phyloP scores from a whole-genome alignment of 805 yeast species.

The Nakazawaea ishiwadae region DNA sequence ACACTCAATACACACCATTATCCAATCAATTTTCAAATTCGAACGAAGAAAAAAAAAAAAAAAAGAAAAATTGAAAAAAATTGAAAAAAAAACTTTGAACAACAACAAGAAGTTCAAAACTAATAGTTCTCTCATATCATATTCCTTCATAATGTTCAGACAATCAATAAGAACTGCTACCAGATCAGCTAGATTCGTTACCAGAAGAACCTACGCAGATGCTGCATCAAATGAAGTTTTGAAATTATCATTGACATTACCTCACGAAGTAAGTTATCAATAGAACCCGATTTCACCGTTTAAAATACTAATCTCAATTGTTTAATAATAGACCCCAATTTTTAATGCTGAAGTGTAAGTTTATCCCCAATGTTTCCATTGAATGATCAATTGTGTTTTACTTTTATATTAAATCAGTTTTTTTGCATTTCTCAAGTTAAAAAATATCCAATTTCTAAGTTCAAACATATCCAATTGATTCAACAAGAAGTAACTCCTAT shows the following conservation, averaged over 20 bases:
- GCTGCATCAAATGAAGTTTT: constrained; percentile 68
- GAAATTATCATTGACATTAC: constrained; percentile 86
- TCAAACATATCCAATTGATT: too few relatives aligned
- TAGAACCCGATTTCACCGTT: too few relatives aligned
- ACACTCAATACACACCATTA: background rate
- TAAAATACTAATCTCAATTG: too few relatives aligned
- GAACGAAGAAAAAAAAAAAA: background rate
- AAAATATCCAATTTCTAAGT: too few relatives aligned
- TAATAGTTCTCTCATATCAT: too few relatives aligned
- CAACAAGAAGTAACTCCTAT: too few relatives aligned
- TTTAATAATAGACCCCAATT: constrained; percentile 21
- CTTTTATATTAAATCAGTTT: too few relatives aligned
- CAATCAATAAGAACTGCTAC: constrained; percentile 57
- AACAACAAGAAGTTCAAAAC: too few relatives aligned
- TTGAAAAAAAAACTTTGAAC: background rate
- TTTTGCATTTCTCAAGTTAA: too few relatives aligned
- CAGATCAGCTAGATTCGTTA: constrained; percentile 50
- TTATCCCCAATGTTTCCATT: background rate
- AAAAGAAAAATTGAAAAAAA: background rate
- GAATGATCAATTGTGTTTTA: background rate
- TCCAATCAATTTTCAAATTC: constrained; percentile 5
- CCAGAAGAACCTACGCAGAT: constrained; percentile 88
- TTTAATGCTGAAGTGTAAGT: constrained; percentile 28
- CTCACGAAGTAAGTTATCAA: constrained; percentile 67
- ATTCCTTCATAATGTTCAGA: constrained; percentile 52